A percentile compares a stretch with the other conserved stretches of the same genome.
Conservation (phyloP, 108 stramenopile species). For the Chaetoceros muelleri region DNA sequence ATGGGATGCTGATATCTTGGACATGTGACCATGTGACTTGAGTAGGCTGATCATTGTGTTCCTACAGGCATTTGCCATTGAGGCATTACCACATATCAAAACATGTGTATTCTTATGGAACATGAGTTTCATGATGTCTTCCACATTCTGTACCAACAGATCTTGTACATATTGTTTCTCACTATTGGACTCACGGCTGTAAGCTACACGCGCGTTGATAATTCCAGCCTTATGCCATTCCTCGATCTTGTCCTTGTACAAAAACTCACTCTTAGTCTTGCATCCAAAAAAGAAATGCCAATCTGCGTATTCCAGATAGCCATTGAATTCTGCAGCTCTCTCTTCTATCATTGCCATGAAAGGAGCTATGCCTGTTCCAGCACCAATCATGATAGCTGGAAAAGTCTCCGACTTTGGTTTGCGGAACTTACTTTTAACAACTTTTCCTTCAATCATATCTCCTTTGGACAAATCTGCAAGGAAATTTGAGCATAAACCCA, state of each 20-base stretch:
- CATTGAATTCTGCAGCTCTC: slow-evolving; percentile 7
- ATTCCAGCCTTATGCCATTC: slow-evolving; percentile 2
- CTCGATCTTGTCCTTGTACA: slow-evolving; percentile 5
- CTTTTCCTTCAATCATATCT: not conserved
- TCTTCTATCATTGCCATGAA: slow-evolving; percentile 61
- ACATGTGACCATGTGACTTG: slow-evolving; percentile 6
- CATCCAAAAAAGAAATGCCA: slow-evolving; percentile 22
- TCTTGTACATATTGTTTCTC: slow-evolving; percentile 19
- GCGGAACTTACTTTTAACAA: slow-evolving; percentile 28
- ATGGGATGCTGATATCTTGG: slow-evolving; percentile 2
- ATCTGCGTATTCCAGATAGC: not conserved
- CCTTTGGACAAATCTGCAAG: slow-evolving; percentile 1
- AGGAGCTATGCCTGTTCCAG: slow-evolving; percentile 62
- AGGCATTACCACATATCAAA: slow-evolving; percentile 17
- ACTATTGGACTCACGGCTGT: not conserved
- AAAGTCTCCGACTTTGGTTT: slow-evolving; percentile 31
- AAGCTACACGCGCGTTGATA: slow-evolving; percentile 5
- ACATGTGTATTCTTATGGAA: slow-evolving; percentile 2
- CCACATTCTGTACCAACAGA: not conserved
- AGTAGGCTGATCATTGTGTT: slow-evolving; percentile 2
- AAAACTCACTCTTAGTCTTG: slow-evolving; percentile 6
- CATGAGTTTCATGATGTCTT: slow-evolving; percentile 2
- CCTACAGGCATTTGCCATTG: slow-evolving; percentile 10
- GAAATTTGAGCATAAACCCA: slow-evolving; percentile 15
- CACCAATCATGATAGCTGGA: slow-evolving; percentile 56